phyloP scores from a whole-genome alignment of 768 basidiomycete species.

The Auricularia cornea region DNA sequence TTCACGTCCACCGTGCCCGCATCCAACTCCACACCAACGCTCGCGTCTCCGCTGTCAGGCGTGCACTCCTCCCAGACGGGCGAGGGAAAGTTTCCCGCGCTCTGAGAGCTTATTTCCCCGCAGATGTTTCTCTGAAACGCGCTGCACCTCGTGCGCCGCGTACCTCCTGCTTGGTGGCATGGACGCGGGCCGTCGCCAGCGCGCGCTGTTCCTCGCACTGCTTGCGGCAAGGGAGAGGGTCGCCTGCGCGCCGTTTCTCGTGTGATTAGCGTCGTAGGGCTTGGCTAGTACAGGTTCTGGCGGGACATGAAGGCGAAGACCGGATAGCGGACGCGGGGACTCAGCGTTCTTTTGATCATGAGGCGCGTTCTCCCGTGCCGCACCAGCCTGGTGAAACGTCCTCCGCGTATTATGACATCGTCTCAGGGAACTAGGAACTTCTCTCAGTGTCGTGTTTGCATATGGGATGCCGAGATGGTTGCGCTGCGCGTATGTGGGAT shows the following conservation, averaged over 20 bases:
- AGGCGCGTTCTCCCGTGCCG: no score
- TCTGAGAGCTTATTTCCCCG: constrained; percentile 52
- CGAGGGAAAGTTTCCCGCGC: not conserved
- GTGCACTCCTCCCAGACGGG: not conserved
- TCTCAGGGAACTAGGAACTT: no score
- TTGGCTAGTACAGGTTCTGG: constrained; percentile 52
- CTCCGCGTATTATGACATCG: no score
- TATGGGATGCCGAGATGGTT: no score
- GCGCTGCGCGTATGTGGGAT: no score
- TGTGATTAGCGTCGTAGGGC: constrained; percentile 45
- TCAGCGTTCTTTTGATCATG: no score
- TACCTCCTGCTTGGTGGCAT: constrained; percentile 48
- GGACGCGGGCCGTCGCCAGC: constrained; percentile 42
- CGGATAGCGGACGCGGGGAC: no score
- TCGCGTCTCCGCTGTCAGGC: not conserved
- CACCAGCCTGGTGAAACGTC: no score
- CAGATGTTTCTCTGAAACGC: constrained; percentile 56
- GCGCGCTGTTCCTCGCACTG: constrained; percentile 43
- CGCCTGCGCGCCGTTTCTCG: constrained; percentile 38
- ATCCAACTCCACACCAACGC: not conserved
- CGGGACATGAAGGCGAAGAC: constrained; percentile 55
- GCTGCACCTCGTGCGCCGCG: constrained; percentile 44
- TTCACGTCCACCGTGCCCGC: constrained; percentile 33
- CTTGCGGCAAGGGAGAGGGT: constrained; percentile 29
- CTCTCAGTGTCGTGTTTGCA: no score